Conservation (phyloP, 495 filamentous ascomycete species). For the Jackrogersella minutella region DNA sequence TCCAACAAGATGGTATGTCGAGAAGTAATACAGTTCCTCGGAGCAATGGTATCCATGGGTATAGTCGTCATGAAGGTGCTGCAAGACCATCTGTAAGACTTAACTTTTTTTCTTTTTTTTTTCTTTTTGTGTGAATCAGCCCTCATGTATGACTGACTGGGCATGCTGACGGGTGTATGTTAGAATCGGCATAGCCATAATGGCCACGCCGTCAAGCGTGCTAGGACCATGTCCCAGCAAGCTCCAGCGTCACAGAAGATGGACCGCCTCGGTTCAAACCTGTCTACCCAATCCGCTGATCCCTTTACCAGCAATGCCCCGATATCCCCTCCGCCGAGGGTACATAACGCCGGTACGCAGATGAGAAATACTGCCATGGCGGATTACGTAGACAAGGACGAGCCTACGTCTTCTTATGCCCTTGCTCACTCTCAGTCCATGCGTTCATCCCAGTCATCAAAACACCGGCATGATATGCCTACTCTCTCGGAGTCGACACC, state of each 20-base stretch:
- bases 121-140: too few species aligned
- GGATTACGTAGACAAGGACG: conserved; percentile 37
- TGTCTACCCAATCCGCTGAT: conserved; percentile 43
- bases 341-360: conserved; percentile 26
- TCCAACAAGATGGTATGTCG: conserved; percentile 42
- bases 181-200: conserved; percentile 37
- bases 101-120: too few species aligned
- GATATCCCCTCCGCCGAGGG: conserved; percentile 36
- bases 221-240: conserved; percentile 47
- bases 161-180: conserved; percentile 38
- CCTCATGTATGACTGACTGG: conserved; percentile 20
- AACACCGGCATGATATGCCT: conserved; percentile 39
- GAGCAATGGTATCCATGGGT: conserved; percentile 37
- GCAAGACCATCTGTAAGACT: conserved; percentile 40
- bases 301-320: conserved; percentile 39
- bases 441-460: conserved; percentile 33
- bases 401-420: conserved; percentile 30
- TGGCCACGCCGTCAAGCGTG: conserved; percentile 42
- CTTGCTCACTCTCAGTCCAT: conserved; percentile 34
- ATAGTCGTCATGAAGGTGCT: conserved; percentile 39
- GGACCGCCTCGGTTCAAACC: conserved; percentile 43
- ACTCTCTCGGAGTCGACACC: conserved; percentile 31
- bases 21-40: conserved; percentile 48
- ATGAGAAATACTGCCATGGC: conserved; percentile 29
- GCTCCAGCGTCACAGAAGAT: conserved; percentile 41